phyloP scores from a whole-genome alignment of 2,329 filamentous ascomycete genomes.

The Calonectria fujianensis region DNA sequence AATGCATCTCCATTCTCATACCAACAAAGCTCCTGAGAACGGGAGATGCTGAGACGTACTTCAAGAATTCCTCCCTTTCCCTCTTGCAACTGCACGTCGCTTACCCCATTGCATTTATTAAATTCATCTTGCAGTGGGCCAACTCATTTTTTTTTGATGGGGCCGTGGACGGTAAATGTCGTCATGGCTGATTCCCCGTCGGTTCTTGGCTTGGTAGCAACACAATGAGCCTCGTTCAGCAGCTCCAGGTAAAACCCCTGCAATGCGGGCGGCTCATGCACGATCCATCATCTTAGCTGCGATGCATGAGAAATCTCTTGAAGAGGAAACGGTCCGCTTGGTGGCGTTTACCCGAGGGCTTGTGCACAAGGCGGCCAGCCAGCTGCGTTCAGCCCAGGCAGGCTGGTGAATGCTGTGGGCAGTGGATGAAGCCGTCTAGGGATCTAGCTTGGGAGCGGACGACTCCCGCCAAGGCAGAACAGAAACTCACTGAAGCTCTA shows the following conservation, averaged over 20 bases:
- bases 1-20: constrained; percentile 13
- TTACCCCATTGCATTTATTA: constrained; percentile 4
- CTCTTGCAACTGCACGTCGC: not conserved
- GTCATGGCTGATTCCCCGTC: constrained; percentile 8
- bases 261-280: constrained; percentile 29
- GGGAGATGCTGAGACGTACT: not conserved
- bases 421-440: constrained; percentile 2
- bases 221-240: constrained; percentile 14
- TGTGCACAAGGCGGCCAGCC: constrained; percentile 21
- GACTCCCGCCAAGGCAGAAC: not conserved
- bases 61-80: not conserved
- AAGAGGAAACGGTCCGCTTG: constrained; percentile 16
- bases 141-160: constrained; percentile 27
- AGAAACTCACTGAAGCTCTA: not conserved
- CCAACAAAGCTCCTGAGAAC: not conserved
- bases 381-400: constrained; percentile 17
- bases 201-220: not conserved
- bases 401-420: not conserved
- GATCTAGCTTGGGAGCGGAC: not conserved
- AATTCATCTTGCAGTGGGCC: constrained; percentile 20
- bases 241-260: constrained; percentile 23
- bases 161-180: not conserved
- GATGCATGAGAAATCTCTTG: constrained; percentile 23
- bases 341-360: constrained; percentile 8
- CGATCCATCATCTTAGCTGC: constrained; percentile 23